Evolutionary conservation across 305 asterid genomes (phyloP).

Genomic region (Ilex paraguariensis): DNA sequence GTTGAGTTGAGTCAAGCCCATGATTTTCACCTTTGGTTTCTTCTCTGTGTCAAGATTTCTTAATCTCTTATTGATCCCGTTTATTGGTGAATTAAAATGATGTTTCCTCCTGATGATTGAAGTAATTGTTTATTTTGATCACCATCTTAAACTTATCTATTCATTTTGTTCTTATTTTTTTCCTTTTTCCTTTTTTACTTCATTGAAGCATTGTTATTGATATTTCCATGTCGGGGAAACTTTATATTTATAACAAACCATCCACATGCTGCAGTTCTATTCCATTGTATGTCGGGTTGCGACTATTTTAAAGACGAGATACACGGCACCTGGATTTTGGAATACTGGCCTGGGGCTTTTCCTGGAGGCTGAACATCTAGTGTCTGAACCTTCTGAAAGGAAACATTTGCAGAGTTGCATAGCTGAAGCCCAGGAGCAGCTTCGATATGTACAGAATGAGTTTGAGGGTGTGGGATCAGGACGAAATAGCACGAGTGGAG

Average conservation of each 20-base stretch:
- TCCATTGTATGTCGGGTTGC: slow-evolving; percentile 70
- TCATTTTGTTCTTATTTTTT: not conserved
- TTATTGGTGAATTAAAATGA: no score
- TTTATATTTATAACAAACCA: not conserved
- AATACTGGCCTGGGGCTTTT: slow-evolving; percentile 74
- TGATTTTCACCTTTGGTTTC: no score
- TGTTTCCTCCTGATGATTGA: no score
- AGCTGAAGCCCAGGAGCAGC: slow-evolving; percentile 57
- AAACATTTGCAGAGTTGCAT: slow-evolving; percentile 67
- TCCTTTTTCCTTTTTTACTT: not conserved
- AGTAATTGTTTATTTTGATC: no score
- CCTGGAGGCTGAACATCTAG: slow-evolving; percentile 56
- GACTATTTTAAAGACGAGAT: slow-evolving; percentile 81
- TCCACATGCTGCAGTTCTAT: slow-evolving; percentile 57
- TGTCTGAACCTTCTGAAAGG: slow-evolving; percentile 44
- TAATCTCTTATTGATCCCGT: no score
- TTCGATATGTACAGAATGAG: slow-evolving; percentile 45
- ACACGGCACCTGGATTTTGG: slow-evolving; percentile 95
- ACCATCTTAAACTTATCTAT: not conserved
- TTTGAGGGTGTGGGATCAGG: slow-evolving; percentile 36
- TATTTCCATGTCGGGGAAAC: no score
- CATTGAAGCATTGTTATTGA: no score
- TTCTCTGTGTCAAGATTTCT: no score
- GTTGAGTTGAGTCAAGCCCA: no score
- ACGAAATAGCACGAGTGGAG: slow-evolving; percentile 48